Conservation (phyloP, 192 early-diverging fungal species). For the Lobulomyces angularis region DNA sequence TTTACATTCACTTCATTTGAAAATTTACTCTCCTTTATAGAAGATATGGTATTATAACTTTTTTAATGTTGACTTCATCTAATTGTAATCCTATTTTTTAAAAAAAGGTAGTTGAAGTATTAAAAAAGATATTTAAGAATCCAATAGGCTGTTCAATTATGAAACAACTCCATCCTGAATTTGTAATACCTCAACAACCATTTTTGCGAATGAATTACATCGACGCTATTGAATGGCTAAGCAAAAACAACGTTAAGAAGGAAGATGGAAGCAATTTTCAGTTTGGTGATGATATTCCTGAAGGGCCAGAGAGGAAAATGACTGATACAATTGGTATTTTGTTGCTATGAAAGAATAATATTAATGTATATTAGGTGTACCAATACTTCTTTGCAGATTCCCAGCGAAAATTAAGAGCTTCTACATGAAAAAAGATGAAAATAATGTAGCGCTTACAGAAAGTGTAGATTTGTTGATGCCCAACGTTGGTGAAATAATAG, state of each 20-base stretch:
- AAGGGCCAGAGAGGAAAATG: constrained; percentile 94
- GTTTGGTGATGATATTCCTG: constrained; percentile 98
- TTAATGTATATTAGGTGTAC: too few species aligned
- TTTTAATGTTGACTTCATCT: constrained; percentile 6
- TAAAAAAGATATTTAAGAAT: constrained; percentile 51
- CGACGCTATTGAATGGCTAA: constrained; percentile 91
- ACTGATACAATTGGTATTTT: constrained; percentile 98
- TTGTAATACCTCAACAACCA: constrained; percentile 68
- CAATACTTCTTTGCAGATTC: constrained; percentile 91
- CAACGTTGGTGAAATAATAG: constrained; percentile 94
- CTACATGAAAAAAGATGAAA: constrained; percentile 92
- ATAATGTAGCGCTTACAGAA: constrained; percentile 80
- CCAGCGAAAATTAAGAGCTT: constrained; percentile 97
- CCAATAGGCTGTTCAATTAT: constrained; percentile 62
- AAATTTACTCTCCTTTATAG: constrained; percentile 72
- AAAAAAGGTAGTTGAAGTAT: background rate
- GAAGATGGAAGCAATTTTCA: constrained; percentile 81
- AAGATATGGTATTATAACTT: constrained; percentile 67
- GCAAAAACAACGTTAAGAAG: constrained; percentile 79
- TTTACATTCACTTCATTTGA: constrained; percentile 88
- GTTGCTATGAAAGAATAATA: too few species aligned
- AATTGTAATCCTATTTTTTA: constrained; percentile 1
- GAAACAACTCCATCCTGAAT: constrained; percentile 82
- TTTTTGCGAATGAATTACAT: constrained; percentile 93
- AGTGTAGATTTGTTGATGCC: constrained; percentile 98